A percentile compares a stretch with the other conserved stretches of the same genome.
phyloP scores from a whole-genome alignment of 2,329 filamentous ascomycete genomes.

The Colletotrichum sp. region DNA sequence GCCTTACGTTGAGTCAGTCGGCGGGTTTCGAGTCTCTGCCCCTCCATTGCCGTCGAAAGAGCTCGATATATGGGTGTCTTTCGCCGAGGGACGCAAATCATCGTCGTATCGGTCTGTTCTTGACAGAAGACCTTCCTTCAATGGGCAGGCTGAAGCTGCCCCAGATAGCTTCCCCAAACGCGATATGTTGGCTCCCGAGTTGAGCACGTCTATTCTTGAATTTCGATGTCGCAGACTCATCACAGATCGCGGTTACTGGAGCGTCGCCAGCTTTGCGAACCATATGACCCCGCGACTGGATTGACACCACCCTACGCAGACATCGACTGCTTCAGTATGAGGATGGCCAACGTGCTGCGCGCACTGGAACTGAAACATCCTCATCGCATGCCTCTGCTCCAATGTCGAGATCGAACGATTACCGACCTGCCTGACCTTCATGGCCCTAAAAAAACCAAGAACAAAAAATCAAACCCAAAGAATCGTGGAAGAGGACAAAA shows the following conservation, averaged over 20 bases:
- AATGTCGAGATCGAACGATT: no score
- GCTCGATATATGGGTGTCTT: background rate
- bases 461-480: no score
- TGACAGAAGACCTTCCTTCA: background rate
- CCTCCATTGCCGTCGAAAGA: background rate
- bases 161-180: background rate
- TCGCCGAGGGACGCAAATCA: background rate
- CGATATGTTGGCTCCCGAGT: background rate
- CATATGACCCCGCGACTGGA: background rate
- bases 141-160: background rate
- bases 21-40: background rate
- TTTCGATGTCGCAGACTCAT: background rate
- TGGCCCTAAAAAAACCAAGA: no score
- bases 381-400: no score
- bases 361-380: background rate
- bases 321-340: background rate
- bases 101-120: background rate
- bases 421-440: no score
- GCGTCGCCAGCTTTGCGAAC: background rate
- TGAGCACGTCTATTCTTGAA: accelerated
- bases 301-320: background rate
- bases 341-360: background rate
- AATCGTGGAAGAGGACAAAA: background rate
- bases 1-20: background rate
- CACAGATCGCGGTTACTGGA: background rate